phyloP scores from a whole-genome alignment of 352 stramenopile genomes.

The Phytopythium ostracodes region DNA sequence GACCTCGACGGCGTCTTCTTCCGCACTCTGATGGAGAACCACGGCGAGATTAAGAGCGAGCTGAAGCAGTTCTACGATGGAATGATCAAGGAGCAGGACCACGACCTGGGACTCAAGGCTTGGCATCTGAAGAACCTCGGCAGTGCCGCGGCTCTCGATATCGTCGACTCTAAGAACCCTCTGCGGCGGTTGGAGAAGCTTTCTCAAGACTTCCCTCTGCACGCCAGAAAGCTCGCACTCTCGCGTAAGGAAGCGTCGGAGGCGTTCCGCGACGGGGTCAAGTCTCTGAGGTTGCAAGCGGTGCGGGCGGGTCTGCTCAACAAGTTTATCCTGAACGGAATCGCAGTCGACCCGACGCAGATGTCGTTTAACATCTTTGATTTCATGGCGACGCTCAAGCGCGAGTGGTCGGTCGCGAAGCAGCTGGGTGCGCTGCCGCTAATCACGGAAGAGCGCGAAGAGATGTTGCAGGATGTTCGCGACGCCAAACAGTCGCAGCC shows the following conservation, averaged over 20 bases:
- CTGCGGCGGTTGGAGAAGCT: constrained; percentile 76
- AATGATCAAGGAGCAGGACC: constrained; percentile 45
- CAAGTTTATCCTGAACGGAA: constrained; percentile 87
- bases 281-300: constrained; percentile 28
- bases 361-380: constrained; percentile 92
- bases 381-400: constrained; percentile 77
- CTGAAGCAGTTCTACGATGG: constrained; percentile 52
- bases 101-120: constrained; percentile 55
- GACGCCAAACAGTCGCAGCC: constrained; percentile 40
- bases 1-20: constrained; percentile 70
- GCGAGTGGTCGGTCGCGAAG: constrained; percentile 74
- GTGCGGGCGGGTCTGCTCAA: constrained; percentile 36
- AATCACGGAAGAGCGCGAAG: constrained; percentile 37
- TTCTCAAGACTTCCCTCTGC: constrained; percentile 88
- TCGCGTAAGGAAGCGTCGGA: constrained; percentile 48
- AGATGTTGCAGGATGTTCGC: constrained; percentile 58
- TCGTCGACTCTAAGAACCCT: constrained; percentile 71
- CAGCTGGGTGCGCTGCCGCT: constrained; percentile 51
- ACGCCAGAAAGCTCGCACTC: constrained; percentile 72
- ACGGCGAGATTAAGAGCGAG: constrained; percentile 36
- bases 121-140: constrained; percentile 90
- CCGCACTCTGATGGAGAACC: constrained; percentile 39
- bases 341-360: constrained; percentile 70
- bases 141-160: constrained; percentile 66
- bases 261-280: constrained; percentile 43